These are phyloP conservation scores for Pleurotus giganteus DNA, from an alignment of 768 basidiomycete species.

Conservation along the genomic window DNA sequence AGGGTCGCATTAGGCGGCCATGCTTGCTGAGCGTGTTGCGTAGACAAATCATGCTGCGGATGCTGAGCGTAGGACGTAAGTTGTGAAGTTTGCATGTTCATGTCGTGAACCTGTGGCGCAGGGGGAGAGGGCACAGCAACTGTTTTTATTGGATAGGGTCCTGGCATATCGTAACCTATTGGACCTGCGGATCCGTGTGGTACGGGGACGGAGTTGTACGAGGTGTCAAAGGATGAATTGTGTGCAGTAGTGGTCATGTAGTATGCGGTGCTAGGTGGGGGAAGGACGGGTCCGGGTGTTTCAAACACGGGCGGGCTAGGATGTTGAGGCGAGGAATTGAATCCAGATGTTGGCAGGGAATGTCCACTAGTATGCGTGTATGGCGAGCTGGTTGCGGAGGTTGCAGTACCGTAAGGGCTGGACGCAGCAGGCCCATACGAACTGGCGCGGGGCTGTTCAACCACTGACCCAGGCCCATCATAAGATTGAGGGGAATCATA, in stretches of 20 bases:
- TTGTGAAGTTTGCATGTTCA: neutral
- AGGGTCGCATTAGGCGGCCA: neutral
- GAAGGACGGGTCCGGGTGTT: neutral
- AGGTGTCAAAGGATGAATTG: neutral
- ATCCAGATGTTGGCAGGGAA: neutral
- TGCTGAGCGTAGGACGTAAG: neutral
- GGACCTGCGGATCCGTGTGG: neutral
- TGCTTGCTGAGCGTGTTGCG: neutral
- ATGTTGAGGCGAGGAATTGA: neutral
- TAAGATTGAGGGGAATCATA: constrained; percentile 5
- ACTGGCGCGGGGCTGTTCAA: neutral
- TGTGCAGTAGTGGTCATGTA: neutral
- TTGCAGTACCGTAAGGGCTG: constrained; percentile 4
- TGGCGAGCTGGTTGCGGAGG: neutral
- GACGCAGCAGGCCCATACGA: constrained; percentile 1
- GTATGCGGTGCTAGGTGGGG: neutral
- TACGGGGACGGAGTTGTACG: neutral
- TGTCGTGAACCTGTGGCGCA: neutral
- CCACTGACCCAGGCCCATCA: neutral
- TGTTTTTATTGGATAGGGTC: neutral
- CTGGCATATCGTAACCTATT: neutral
- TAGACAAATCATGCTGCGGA: neutral
- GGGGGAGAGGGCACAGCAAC: neutral
- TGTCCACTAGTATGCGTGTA: constrained; percentile 6
- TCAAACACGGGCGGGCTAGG: constrained; percentile 1